phyloP scores from a whole-genome alignment of 164 flowering plant species.

The Saururus chinensis region DNA sequence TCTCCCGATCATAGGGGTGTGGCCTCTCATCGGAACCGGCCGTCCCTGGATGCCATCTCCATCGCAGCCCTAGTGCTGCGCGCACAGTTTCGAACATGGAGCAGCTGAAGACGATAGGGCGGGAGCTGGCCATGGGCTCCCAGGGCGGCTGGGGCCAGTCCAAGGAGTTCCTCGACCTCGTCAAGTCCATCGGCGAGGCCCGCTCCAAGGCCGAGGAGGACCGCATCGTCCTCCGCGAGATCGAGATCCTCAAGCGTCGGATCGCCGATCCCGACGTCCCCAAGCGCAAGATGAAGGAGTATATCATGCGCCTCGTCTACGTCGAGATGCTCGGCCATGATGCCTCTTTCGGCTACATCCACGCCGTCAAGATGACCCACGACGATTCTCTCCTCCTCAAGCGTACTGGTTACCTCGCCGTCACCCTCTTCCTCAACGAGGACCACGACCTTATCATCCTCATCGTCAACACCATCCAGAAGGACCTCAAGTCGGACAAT shows the following conservation, averaged over 20 bases:
- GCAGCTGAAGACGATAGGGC: constrained; percentile 86
- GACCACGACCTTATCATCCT: constrained; percentile 91
- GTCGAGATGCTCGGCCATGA: constrained; percentile 98
- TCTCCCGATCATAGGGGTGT: background rate
- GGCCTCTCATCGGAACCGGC: background rate
- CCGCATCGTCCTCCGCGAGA: constrained; percentile 77
- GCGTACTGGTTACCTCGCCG: constrained; percentile 93
- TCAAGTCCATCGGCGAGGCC: constrained; percentile 93
- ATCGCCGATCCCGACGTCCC: constrained; percentile 76
- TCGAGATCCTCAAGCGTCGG: constrained; percentile 73
- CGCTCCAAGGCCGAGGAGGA: constrained; percentile 98
- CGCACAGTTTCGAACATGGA: constrained; percentile 39
- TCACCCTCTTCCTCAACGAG: constrained; percentile 76
- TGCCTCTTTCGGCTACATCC: constrained; percentile 95
- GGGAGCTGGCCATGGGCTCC: constrained; percentile 99
- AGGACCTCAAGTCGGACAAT: constrained; percentile 84
- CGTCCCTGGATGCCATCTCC: background rate
- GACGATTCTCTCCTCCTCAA: constrained; percentile 60
- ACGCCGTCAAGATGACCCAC: constrained; percentile 98
- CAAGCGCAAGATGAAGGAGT: constrained; percentile 93
- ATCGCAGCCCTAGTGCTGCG: background rate
- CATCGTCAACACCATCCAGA: constrained; percentile 96
- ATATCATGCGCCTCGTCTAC: constrained; percentile 76
- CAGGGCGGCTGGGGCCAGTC: constrained; percentile 88
- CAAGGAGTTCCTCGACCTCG: constrained; percentile 85